A percentile compares a stretch with the other conserved stretches of the same genome.
Evolutionary conservation across 2,329 filamentous ascomycete genomes (phyloP).

Genomic region (Intubia oerlemansii): DNA sequence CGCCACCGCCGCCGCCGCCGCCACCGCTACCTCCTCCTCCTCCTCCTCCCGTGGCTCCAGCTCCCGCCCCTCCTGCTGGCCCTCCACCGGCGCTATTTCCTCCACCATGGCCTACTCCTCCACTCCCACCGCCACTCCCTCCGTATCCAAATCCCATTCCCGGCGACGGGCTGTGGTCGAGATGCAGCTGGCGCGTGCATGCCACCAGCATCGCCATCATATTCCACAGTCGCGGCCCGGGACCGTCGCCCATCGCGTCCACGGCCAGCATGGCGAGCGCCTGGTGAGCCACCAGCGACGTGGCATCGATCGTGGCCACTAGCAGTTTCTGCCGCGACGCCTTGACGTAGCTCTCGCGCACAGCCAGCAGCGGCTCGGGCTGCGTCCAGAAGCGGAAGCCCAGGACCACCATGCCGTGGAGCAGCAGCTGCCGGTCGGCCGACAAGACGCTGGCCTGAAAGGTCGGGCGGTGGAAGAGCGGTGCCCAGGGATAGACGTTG

Average conservation of each 20-base stretch:
- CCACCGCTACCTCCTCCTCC: conserved; percentile 1
- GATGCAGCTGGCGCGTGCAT: conserved; percentile 3
- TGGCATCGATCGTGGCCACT: conserved; percentile 3
- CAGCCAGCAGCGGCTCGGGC: neutral
- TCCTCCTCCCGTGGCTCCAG: neutral
- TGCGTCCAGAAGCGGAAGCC: conserved; percentile 5
- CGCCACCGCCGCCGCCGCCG: neutral
- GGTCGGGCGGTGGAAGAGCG: conserved; percentile 4
- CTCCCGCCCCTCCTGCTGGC: too few species aligned
- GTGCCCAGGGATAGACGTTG: conserved; percentile 5
- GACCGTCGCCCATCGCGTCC: conserved; percentile 5
- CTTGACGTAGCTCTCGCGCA: conserved; percentile 2
- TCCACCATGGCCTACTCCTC: too few species aligned
- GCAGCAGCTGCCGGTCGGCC: conserved; percentile 3
- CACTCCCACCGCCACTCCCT: too few species aligned
- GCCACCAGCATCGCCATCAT: conserved; percentile 7
- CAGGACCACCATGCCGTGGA: conserved; percentile 4
- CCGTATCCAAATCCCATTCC: too few species aligned
- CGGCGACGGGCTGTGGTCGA: too few species aligned
- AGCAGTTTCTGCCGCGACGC: conserved; percentile 3
- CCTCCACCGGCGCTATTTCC: too few species aligned
- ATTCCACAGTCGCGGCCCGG: conserved; percentile 6
- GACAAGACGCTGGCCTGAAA: conserved; percentile 1
- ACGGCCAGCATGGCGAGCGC: conserved; percentile 5
- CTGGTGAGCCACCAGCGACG: conserved; percentile 3